phyloP scores from a whole-genome alignment of 768 basidiomycete genomes.

The Polyporus arcularius region DNA sequence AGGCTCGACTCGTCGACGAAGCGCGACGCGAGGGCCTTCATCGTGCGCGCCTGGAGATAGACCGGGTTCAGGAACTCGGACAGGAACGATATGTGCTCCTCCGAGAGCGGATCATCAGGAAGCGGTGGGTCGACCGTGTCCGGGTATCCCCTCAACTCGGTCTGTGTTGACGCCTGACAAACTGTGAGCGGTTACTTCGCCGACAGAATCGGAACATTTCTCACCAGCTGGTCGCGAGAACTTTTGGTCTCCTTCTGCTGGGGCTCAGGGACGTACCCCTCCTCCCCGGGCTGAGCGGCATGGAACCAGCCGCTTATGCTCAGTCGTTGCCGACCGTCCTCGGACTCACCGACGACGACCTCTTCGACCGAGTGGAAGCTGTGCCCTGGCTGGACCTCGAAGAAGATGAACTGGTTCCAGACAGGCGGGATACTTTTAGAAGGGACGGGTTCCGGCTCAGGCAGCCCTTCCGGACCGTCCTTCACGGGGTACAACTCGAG shows the following conservation, averaged over 20 bases:
- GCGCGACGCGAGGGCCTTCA: slow-evolving; percentile 74
- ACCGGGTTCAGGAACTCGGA: slow-evolving; percentile 85
- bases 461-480: slow-evolving; percentile 56
- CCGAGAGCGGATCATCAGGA: slow-evolving; percentile 54
- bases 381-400: slow-evolving; percentile 90
- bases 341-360: slow-evolving; percentile 79
- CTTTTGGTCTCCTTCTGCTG: slow-evolving; percentile 55
- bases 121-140: slow-evolving; percentile 47
- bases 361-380: slow-evolving; percentile 98
- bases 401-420: slow-evolving; percentile 90
- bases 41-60: slow-evolving; percentile 82
- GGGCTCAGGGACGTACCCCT: slow-evolving; percentile 68
- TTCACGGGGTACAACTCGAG: slow-evolving; percentile 87
- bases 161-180: slow-evolving; percentile 60
- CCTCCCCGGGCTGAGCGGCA: slow-evolving; percentile 86
- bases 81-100: slow-evolving; percentile 70
- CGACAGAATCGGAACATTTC: slow-evolving; percentile 32
- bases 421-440: slow-evolving; percentile 70
- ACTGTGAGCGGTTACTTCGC: neutral
- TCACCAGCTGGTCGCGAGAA: slow-evolving; percentile 90
- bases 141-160: slow-evolving; percentile 51
- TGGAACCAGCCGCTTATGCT: slow-evolving; percentile 99
- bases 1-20: slow-evolving; percentile 88
- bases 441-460: slow-evolving; percentile 70
- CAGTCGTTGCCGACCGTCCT: slow-evolving; percentile 72